Base-by-base conservation (phyloP, 495 filamentous ascomycete genomes). In the Podospora didyma region DNA sequence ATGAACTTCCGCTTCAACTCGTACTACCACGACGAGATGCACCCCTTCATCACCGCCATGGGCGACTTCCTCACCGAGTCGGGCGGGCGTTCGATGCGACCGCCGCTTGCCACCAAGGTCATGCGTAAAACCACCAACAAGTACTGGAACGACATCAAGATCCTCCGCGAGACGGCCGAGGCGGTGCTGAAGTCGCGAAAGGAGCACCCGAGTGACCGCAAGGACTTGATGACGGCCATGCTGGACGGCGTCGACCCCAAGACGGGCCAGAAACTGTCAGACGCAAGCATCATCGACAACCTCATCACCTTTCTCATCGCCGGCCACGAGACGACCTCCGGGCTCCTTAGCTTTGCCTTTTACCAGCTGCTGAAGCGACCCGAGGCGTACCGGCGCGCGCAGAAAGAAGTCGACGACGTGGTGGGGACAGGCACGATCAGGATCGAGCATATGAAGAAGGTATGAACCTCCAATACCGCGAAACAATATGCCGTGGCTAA, bases 1-100 rank as follows among this genome's bases (percentile, higher is more conserved):
- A 89, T 92, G 86, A 83, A 81, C 26, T 85, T 76, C 44, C 82
- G 88, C 17, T 92, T 91, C 75, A 91, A 92, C 62, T 85, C 81
- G 11, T 90, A 86, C 67, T 90, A 90, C 60, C 74, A 76, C 31
- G 81, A 87, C 23, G 77, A 85, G 0, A 62, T 84, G 57, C 86
- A 89, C 60, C 84, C 86, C 0, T 89, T 90, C 58, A 71, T 90
- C 22, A 65, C 72, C 23, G 84, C 86, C 7, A 88, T 90, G 87
- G 71, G 69, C 22, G 77, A 71, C 14, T 76, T 86, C 35, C 70
- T 92, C 3, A 39, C 60, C 21, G 86, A 82, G 51, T 80, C 82
- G 3, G 82, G 79, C 14, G 62, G 68, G 23, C 75, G 86, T 16
- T 54, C 78, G 7, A 66, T 66, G 23, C 76, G 80, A n/a, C 79